These are phyloP conservation scores for Durusdinium trenchii DNA, from an alignment of 73 alveolate genomes.

Conservation along the genomic window DNA sequence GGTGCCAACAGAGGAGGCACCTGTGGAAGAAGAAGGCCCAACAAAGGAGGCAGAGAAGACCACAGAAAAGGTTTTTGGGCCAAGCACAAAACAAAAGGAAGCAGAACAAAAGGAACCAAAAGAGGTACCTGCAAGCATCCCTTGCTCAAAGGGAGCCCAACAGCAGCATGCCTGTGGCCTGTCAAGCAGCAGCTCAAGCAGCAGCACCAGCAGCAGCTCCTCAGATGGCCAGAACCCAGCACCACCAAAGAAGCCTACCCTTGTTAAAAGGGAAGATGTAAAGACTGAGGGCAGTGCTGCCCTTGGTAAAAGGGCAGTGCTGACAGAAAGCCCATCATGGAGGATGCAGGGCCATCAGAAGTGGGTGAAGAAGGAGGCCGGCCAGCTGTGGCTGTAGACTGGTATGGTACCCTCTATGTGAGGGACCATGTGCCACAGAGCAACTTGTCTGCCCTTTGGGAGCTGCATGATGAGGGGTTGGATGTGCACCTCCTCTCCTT, in stretches of 20 bases:
- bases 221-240: neutral
- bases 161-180: no score
- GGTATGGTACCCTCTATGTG: neutral
- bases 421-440: neutral
- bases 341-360: neutral
- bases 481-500: neutral
- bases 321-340: neutral
- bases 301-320: slow-evolving; percentile 5
- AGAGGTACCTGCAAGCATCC: no score
- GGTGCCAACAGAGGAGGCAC: no score
- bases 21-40: no score
- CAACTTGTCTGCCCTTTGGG: neutral
- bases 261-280: neutral
- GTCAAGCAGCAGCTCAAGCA: neutral
- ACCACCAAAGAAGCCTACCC: neutral
- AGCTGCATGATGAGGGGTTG: neutral
- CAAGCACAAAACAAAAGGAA: no score
- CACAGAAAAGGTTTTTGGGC: no score
- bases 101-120: no score
- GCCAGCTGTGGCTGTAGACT: neutral
- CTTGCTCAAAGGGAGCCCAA: no score
- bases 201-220: neutral
- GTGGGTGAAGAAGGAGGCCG: neutral
- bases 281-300: neutral
- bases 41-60: no score